Evolutionary conservation across 2,329 filamentous ascomycete genomes (phyloP), one percentile per base, ranked within the genome.

Genomic region (Colletotrichum brevisporum): DNA sequence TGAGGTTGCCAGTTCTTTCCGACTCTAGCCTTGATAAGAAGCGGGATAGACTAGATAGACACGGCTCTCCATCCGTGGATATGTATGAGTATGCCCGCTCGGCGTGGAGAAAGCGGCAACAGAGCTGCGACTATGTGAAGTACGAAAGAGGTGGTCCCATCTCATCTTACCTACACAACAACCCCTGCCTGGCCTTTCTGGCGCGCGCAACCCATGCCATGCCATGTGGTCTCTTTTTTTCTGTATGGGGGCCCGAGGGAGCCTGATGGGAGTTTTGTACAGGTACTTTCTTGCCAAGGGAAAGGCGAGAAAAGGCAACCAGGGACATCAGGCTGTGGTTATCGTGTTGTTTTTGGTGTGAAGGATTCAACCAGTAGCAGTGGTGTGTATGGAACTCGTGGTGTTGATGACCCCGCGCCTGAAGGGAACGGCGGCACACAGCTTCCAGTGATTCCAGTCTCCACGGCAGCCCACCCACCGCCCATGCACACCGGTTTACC

Each of bases 21-120:
- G 67, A 41, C 27, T 66, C 50, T 61, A 55, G 31, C 62, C 62
- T 60, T 55, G 67, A 69, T 61, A 67, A 67, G 67, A 58, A 24
- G 21, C 21, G 21, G 21, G 4, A 52, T 3, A 43, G 15, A 45
- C 31, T 24, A 31, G 5, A 50, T 15, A 36, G 31, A 36, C 31
- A 3, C 31, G 36, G 54, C 62, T 56, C 41, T 47, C 43, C 51
- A 61, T 56, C 55, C 9, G 12, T 21, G 47, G 21, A 36, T 36
- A 36, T 36, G 54, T 36, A 39, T 16, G 21, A 26, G 27, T 59
- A 50, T 65, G 13, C 54, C 54, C 61, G 48, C 61, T 62, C 54
- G 10, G 52, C 66, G 66, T 68, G 66, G 54, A 68, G 66, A 48
- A 65, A 43, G 48, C 48, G 45, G 39, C 53, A 63, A n/a, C 24